Evolutionary conservation across 768 basidiomycete species (phyloP).

Genomic region (Gyrodon lividus): DNA sequence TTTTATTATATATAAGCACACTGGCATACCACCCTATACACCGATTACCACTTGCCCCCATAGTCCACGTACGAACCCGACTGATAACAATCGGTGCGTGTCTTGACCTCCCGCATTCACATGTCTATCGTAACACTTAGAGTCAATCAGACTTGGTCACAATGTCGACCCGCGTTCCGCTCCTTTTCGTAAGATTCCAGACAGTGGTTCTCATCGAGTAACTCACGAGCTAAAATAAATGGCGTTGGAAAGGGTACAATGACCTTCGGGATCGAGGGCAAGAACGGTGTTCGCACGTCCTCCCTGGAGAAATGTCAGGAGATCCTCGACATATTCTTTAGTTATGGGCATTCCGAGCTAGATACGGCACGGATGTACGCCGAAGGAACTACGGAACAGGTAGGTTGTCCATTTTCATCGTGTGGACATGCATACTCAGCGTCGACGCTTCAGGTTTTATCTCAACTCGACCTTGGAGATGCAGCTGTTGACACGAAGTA

Average conservation of each 20-base stretch:
- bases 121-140: not conserved
- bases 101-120: not conserved
- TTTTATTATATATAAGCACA: too few species aligned
- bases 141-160: not conserved
- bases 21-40: too few species aligned
- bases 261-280: constrained; percentile 43
- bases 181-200: constrained; percentile 22
- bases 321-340: constrained; percentile 45
- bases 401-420: constrained; percentile 11
- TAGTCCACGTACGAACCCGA: not conserved
- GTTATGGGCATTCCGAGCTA: constrained; percentile 43
- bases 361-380: constrained; percentile 53
- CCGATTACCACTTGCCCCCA: too few species aligned
- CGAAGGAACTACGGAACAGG: constrained; percentile 56
- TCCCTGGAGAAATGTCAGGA: constrained; percentile 39
- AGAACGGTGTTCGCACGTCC: constrained; percentile 40
- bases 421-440: not conserved
- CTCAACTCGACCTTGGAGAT: constrained; percentile 39
- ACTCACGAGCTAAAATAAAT: not conserved
- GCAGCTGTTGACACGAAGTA: constrained; percentile 52
- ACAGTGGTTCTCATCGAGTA: not conserved
- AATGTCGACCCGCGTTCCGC: constrained; percentile 30
- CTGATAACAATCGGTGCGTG: not conserved
- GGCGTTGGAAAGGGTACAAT: constrained; percentile 42
- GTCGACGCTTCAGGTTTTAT: constrained; percentile 33